Conservation (phyloP, 73 alveolate species). For the Paraurostyla sp. region DNA sequence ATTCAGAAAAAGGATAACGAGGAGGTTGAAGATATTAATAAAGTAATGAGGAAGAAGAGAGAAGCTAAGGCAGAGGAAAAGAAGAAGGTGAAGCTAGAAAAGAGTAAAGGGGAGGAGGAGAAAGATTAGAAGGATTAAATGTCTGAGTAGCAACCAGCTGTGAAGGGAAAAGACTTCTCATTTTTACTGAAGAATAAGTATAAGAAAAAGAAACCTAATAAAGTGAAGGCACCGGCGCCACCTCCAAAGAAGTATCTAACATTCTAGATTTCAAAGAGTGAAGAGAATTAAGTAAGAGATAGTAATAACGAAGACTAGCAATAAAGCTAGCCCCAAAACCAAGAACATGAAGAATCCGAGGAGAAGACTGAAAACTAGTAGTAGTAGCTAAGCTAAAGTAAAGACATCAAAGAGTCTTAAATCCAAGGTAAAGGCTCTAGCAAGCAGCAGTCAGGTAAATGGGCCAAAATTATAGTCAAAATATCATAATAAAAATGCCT, state of each 20-base stretch:
- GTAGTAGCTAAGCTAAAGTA: too few species aligned
- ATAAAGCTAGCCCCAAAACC: too few species aligned
- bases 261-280: background rate
- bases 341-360: too few species aligned
- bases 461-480: slow-evolving; percentile 29
- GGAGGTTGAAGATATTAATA: too few species aligned
- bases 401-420: too few species aligned
- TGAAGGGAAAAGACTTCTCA: slow-evolving; percentile 31
- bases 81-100: background rate
- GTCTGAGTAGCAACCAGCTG: background rate
- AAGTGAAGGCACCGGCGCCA: background rate
- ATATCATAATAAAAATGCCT: slow-evolving; percentile 31
- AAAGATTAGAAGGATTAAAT: background rate
- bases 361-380: too few species aligned
- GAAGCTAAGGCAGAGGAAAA: background rate
- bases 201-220: slow-evolving; percentile 6
- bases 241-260: too few species aligned
- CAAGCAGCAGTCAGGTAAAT: background rate
- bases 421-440: too few species aligned
- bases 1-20: background rate
- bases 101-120: background rate
- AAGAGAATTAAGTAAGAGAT: background rate
- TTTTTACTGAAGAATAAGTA: slow-evolving; percentile 3
- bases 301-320: background rate
- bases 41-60: background rate